Evolutionary conservation across 2,329 filamentous ascomycete genomes (phyloP).

Genomic region (Thelonectria rubi): DNA sequence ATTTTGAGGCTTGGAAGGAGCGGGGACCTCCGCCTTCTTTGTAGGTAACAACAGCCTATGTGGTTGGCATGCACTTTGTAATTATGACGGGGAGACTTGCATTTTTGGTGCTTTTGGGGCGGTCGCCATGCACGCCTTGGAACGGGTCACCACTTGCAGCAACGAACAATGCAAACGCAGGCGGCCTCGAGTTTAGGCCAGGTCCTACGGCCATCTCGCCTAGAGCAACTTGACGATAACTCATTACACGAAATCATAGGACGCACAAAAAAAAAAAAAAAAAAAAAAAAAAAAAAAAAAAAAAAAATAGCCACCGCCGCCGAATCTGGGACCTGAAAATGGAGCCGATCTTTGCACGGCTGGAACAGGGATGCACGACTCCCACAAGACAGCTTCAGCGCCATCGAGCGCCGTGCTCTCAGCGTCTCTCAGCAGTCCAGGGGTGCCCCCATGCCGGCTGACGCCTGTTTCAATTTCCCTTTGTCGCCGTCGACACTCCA

Average conservation of each 20-base stretch:
- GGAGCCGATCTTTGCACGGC: conserved; percentile 30
- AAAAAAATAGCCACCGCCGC: conserved; percentile 21
- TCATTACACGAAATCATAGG: neutral
- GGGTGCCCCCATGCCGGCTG: conserved; percentile 27
- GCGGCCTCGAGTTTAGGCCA: conserved; percentile 28
- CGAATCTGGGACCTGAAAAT: conserved; percentile 32
- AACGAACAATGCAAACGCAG: conserved; percentile 18
- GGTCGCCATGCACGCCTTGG: neutral
- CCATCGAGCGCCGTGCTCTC: conserved; percentile 9
- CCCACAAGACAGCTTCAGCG: conserved; percentile 12
- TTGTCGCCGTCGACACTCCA: conserved; percentile 31
- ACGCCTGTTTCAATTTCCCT: conserved; percentile 42
- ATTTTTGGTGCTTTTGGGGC: neutral
- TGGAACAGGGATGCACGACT: conserved; percentile 9
- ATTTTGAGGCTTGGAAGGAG: conserved; percentile 13
- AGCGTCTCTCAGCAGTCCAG: conserved; percentile 12
- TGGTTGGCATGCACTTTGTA: conserved; percentile 5
- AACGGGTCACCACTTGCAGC: neutral
- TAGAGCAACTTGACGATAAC: conserved; percentile 10
- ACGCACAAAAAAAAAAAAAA: neutral
- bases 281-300: neutral
- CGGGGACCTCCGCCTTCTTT: conserved; percentile 9
- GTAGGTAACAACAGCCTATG: neutral
- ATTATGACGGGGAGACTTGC: conserved; percentile 17
- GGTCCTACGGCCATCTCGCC: conserved; percentile 16